These are phyloP conservation scores for Aspergillus fijiensis DNA, from an alignment of 2,329 filamentous ascomycete species.

Conservation along the genomic window DNA sequence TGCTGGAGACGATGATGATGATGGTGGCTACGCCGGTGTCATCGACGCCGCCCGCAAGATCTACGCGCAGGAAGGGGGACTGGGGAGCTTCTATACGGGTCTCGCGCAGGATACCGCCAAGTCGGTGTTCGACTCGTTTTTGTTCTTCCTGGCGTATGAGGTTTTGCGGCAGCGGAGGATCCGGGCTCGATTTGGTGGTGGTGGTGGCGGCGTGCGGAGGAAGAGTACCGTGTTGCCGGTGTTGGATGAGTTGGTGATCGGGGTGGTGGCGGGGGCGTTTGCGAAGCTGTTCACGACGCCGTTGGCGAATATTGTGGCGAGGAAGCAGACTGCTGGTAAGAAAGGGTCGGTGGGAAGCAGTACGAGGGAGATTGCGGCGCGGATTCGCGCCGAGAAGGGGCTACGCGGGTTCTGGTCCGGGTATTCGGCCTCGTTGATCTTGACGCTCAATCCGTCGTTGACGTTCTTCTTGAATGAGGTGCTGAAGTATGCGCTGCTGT, in stretches of 20 bases:
- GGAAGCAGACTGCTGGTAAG: conserved; percentile 69
- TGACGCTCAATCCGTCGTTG: conserved; percentile 82
- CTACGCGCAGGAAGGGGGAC: conserved; percentile 70
- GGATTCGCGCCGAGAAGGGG: conserved; percentile 69
- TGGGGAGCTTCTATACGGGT: conserved; percentile 70
- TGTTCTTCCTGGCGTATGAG: conserved; percentile 83
- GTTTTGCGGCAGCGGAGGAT: conserved; percentile 51
- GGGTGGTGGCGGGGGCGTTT: conserved; percentile 68
- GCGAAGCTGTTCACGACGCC: conserved; percentile 77
- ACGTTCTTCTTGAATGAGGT: conserved; percentile 81
- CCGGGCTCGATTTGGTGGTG: conserved; percentile 27
- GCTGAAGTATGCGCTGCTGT: conserved; percentile 61
- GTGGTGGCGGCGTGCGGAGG: conserved; percentile 18
- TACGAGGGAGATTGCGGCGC: conserved; percentile 59
- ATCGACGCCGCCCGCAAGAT: conserved; percentile 70
- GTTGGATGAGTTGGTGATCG: conserved; percentile 71
- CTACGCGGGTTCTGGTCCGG: conserved; percentile 80
- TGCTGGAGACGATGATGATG: conserved; percentile 24
- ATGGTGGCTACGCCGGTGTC: conserved; percentile 64
- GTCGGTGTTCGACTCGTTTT: conserved; percentile 71
- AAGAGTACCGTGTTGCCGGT: conserved; percentile 52
- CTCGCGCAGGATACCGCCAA: conserved; percentile 64
- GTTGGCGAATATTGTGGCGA: conserved; percentile 75
- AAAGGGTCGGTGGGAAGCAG: conserved; percentile 22
- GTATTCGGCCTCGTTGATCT: conserved; percentile 74